Evolutionary conservation across 768 basidiomycete species (phyloP).

Genomic region (Tephrocybe sp.): DNA sequence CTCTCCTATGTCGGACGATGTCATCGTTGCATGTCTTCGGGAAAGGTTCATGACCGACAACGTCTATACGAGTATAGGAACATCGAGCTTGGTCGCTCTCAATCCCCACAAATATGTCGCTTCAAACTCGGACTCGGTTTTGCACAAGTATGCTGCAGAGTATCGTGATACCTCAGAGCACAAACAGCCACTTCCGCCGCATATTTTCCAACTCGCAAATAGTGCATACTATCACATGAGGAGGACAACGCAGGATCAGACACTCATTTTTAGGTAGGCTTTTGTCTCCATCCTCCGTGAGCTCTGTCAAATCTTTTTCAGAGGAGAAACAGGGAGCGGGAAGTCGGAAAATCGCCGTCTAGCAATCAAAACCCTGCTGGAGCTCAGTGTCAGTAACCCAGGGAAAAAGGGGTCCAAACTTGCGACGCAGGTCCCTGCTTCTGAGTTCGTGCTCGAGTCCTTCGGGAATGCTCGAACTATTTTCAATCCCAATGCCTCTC

Average conservation of each 20-base stretch:
- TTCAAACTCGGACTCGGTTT: conserved; percentile 78
- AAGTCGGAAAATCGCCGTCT: conserved; percentile 91
- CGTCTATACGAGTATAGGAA: conserved; percentile 75
- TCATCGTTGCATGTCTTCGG: conserved; percentile 80
- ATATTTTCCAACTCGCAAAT: conserved; percentile 90
- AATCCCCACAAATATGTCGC: conserved; percentile 93
- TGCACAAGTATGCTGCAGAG: conserved; percentile 85
- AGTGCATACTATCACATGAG: conserved; percentile 97
- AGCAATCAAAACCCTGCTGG: conserved; percentile 91
- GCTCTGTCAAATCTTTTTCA: conserved; percentile 29
- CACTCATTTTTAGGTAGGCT: conserved; percentile 79
- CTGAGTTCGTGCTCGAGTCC: conserved; percentile 93
- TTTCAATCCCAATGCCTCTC: conserved; percentile 93
- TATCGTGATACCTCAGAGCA: conserved; percentile 74
- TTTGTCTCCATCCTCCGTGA: neutral
- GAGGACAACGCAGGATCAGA: conserved; percentile 91
- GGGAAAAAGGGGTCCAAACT: conserved; percentile 96
- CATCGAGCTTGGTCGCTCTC: conserved; percentile 76
- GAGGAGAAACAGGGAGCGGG: conserved; percentile 91
- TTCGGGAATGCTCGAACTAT: conserved; percentile 93
- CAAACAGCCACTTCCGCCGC: conserved; percentile 68
- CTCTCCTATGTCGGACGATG: conserved; percentile 74
- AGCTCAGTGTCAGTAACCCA: conserved; percentile 82
- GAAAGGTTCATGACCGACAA: conserved; percentile 85
- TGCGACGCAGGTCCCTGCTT: conserved; percentile 81